Percentiles rank a stretch among this genome's conserved stretches.
Conservation (phyloP, 148 eudicot species). For the Vaccinium vitisidaea region DNA sequence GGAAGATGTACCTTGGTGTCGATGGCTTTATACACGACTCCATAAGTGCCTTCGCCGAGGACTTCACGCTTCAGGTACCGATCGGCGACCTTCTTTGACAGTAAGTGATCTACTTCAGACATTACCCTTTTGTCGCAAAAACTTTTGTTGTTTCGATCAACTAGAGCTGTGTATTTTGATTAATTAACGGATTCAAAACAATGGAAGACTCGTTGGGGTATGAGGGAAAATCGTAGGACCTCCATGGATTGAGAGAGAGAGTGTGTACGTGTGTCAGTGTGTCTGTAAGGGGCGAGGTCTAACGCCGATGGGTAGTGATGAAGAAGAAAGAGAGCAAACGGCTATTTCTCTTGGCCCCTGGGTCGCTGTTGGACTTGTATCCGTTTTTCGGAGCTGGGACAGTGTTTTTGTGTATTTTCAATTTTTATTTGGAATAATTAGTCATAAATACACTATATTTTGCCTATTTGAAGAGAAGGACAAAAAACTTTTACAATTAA, state of each 20-base stretch:
- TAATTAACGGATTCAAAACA: too few species aligned
- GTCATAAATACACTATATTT: too few species aligned
- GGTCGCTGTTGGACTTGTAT: neutral
- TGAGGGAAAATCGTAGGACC: neutral
- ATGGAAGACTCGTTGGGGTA: neutral
- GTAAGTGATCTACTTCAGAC: constrained; percentile 40
- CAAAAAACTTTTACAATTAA: too few species aligned
- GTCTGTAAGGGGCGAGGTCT: neutral
- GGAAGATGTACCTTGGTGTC: constrained; percentile 69
- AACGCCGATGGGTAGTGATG: neutral
- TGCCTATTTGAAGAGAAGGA: too few species aligned
- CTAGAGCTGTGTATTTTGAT: neutral
- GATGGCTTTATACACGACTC: constrained; percentile 90
- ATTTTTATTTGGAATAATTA: too few species aligned
- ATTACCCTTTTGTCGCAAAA: constrained; percentile 8
- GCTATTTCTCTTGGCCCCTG: neutral
- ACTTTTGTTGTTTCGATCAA: neutral
- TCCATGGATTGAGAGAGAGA: neutral
- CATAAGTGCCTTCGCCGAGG: constrained; percentile 96
- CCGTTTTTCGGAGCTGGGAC: neutral
- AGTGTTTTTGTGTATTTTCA: too few species aligned
- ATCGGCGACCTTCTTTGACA: constrained; percentile 74
- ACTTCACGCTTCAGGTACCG: constrained; percentile 87
- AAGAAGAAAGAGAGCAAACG: neutral
- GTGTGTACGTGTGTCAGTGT: neutral